Base-by-base conservation (phyloP, 179 eudicot genomes). In the Beta lomatogona region DNA sequence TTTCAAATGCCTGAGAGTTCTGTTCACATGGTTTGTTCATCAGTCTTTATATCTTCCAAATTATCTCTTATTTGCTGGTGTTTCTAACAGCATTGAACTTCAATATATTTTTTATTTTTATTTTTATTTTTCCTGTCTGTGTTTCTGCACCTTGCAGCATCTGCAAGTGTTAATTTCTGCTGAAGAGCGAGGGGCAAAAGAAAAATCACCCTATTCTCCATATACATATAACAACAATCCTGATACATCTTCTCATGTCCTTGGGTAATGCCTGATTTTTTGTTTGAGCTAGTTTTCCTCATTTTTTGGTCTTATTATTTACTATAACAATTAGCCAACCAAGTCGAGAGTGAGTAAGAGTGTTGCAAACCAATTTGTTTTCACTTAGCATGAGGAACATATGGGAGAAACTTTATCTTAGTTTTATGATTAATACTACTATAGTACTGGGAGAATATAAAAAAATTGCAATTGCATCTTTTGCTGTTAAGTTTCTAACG, bases 171-270 rank as follows among this genome's bases (percentile, higher is more conserved):
- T 75, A 67, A 88, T 96, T 77, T 86, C 91, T 55, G 97, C 97
- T 65, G 92, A 91, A 82, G 97, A 91, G 85, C 79, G 86, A 78
- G 97, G 98, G 70, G 92, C 90, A 11, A 94, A 84, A 78, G 94
- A 94, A 72, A 94, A 83, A 86, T 89, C 93, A 66, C 86, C 90
- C 18, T 92, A 92, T 80, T 86, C 89, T 88, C 88, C 90, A 76
- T 89, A 82, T 83, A 81, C 91, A 70, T 89, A 91, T 77, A 86
- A 77, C 82, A 91, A 87, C 76, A 68, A 82, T 87, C 91, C 92
- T 67, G 79, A 85, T 61, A 79, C 93, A 46, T 86, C 92, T 71
- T 80, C 94, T 77, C 92, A 81, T 85, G 85, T 90, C 81, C 82
- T 88, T 48, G 81, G 96, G 99, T 96, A 82, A 79, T 70, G 45